A percentile compares a stretch with the other conserved stretches of the same genome.
Evolutionary conservation across 805 yeast genomes (phyloP).

Genomic region (Hagleromyces aurorensis): DNA sequence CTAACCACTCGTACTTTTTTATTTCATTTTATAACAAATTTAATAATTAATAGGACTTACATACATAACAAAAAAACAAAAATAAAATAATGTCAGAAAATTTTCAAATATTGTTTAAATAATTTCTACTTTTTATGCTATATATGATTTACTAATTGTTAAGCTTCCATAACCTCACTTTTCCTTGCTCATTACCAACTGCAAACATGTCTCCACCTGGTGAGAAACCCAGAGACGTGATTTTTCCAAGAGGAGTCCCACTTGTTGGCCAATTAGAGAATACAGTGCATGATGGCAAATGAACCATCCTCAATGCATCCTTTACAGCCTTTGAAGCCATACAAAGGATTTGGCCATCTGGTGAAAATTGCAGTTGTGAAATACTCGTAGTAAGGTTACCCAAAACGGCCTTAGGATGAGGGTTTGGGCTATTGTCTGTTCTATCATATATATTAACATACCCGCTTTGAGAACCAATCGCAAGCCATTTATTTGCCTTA

Average conservation of each 20-base stretch:
- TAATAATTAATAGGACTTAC: no score
- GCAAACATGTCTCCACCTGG: conserved; percentile 78
- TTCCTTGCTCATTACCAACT: conserved; percentile 87
- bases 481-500: conserved; percentile 60
- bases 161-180: conserved; percentile 79
- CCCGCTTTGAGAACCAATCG: conserved; percentile 85
- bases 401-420: conserved; percentile 51
- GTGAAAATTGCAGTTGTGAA: conserved; percentile 62
- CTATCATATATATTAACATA: conserved; percentile 81
- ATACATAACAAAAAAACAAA: no score
- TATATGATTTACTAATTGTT: conserved; percentile 68
- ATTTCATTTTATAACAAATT: no score
- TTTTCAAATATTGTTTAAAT: no score
- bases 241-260: conserved; percentile 93
- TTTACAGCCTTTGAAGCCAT: conserved; percentile 78
- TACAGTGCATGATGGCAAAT: conserved; percentile 78
- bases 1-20: no score
- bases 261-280: conserved; percentile 96
- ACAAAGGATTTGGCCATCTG: conserved; percentile 84
- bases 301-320: conserved; percentile 82
- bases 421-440: conserved; percentile 18
- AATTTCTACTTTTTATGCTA: no score
- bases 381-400: conserved; percentile 80
- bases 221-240: conserved; percentile 71
- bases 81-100: no score